Percentiles rank a stretch among this genome's conserved stretches.
Conservation (phyloP, 2,329 filamentous ascomycete species). For the Dothiorella sarmentorum region DNA sequence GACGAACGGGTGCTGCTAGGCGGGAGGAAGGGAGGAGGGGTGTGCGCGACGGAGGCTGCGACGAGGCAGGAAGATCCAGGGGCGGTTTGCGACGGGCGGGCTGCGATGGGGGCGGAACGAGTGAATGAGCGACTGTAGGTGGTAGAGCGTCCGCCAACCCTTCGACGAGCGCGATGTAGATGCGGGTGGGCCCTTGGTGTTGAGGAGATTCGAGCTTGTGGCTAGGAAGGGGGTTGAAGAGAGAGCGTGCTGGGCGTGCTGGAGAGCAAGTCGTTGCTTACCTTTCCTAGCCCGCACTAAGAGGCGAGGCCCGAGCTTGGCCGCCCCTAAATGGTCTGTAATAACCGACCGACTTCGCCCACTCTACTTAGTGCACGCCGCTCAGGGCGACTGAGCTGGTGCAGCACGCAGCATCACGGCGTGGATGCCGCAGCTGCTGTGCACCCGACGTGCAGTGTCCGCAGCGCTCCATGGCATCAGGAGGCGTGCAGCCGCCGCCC, state of each 20-base stretch:
- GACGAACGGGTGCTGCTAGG: not conserved
- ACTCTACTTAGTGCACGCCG: not conserved
- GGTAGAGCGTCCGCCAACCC: conserved; percentile 8
- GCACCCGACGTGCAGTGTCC: not conserved
- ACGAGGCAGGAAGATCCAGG: conserved; percentile 18
- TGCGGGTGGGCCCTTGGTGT: not conserved
- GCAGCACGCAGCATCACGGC: not conserved
- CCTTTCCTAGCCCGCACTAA: conserved; percentile 2
- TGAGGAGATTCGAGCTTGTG: conserved; percentile 3
- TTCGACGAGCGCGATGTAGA: conserved; percentile 12
- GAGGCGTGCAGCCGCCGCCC: not conserved
- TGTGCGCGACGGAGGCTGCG: conserved; percentile 14
- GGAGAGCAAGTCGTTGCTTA: conserved; percentile 5
- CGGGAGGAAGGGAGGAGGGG: conserved; percentile 7
- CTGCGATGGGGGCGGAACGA: conserved; percentile 13
- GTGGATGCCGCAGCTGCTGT: not conserved
- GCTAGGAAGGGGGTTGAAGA: conserved; percentile 8
- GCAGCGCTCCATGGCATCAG: not conserved
- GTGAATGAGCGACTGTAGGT: conserved; percentile 17
- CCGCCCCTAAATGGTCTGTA: no score
- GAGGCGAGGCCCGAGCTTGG: no score
- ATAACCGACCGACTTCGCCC: not conserved
- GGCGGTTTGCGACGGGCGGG: conserved; percentile 15
- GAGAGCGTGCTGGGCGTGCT: conserved; percentile 6
- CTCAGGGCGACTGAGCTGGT: not conserved